Base-by-base conservation (phyloP, 345 rosid genomes). In the Crucihimalaya himalaica region DNA sequence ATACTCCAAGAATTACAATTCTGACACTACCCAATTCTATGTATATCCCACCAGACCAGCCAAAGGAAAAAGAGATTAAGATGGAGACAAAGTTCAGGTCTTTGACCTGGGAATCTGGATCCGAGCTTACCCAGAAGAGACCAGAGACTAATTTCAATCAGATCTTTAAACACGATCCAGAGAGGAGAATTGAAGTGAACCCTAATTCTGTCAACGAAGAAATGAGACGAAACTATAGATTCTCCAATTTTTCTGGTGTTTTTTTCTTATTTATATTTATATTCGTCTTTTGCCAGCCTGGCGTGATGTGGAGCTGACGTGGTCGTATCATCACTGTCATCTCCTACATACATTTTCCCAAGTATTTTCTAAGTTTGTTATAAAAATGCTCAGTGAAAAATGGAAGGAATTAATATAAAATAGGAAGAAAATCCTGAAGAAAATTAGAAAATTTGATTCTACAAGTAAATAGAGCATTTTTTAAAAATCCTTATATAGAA, bases 141-240 rank as follows among this genome's bases (percentile, higher is more conserved):
- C 13, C 55, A 53, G 47, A 60, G 69, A 15, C 35, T 67, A 54
- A 74, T 42, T 43, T 5, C 58, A 53, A 34, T 46, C 35, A 62
- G 70, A 76, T 69, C 74, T 54, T 35, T 14, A 4, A 50, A 32
- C n/a, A 72, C 34, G 69, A 72, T 42, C 5, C 29, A 68, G 59
- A 76, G 70, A 69, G 37, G 64, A 46, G 55, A 68, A 40, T 40
- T 40, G 12, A 67, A 67, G 13, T 31, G 64, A 54, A 47, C 75
- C 79, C 75, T 69, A 76, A 35, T 62, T 63, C 51, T 62, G 79
- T 62, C 75, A 68, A 76, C 79, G 79, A 54, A 45, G 56, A 67
- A 59, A 45, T 64, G 70, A 53, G 46, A 72, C 28, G 53, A 50
- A 60, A 61, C 12, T 52, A 37, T 1, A 75, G 67, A 61, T 68